phyloP scores from a whole-genome alignment of 2,329 filamentous ascomycete genomes.

The Arthroderma sp. region DNA sequence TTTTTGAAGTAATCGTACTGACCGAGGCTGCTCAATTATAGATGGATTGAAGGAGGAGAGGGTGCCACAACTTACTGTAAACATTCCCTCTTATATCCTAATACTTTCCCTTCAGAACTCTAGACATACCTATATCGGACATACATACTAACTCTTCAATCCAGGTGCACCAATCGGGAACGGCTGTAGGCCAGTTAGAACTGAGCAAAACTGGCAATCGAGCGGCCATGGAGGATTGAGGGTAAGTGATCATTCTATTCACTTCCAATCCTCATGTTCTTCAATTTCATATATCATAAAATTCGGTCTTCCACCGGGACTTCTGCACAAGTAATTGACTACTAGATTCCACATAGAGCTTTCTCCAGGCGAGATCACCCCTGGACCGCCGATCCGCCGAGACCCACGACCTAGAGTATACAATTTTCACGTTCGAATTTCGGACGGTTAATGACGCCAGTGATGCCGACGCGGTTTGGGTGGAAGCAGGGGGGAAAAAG shows the following conservation, averaged over 20 bases:
- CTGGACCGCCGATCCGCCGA: neutral
- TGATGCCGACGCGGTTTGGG: neutral
- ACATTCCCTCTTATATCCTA: neutral
- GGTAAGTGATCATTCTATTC: neutral
- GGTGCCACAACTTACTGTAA: neutral
- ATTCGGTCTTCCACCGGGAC: too few relatives aligned
- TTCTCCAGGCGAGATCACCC: neutral
- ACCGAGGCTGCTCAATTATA: neutral
- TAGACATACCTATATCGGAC: neutral
- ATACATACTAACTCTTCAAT: neutral
- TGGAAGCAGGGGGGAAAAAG: neutral
- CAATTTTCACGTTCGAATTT: neutral
- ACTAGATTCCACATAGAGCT: neutral
- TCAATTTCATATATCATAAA: too few relatives aligned
- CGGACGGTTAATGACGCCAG: neutral
- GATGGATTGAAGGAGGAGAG: neutral
- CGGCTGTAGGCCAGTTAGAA: neutral
- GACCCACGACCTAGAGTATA: neutral
- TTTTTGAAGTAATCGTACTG: neutral
- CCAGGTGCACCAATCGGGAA: neutral
- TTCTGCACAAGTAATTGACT: neutral
- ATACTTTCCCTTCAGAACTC: neutral
- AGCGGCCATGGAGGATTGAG: neutral
- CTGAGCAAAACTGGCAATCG: neutral
- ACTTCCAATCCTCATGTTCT: neutral